Base-by-base conservation (phyloP, 1,139 yeast genomes). In the Hyphopichia wangnamkhiaoensis region DNA sequence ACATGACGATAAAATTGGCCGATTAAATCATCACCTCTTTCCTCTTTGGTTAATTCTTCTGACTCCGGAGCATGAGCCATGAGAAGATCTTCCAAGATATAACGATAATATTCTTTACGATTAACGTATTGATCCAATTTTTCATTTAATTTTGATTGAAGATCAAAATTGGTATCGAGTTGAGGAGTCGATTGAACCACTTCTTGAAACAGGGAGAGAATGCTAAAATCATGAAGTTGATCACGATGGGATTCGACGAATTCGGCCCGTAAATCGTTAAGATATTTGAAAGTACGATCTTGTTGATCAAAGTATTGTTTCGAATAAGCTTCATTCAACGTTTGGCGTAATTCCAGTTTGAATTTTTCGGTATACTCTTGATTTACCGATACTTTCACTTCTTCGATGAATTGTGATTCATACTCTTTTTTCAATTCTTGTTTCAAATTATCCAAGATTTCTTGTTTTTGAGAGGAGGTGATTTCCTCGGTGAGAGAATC, bases 241-340 rank as follows among this genome's bases (percentile, higher is more conserved):
- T 45, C 40, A 18, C 41, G 37, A 42, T 63, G 47, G 5, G 44
- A 37, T 28, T 42, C 41, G 19, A 56, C 42, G 45, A 52, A 66
- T 7, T 56, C 48, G 5, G 46, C 44, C 37, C 53, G 52, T 43
- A 63, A 45, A 24, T 54, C 53, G 21, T 54, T 54, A 41, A 58
- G 53, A 14, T 61, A 37, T 7, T 46, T 43, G 40, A 44, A 55
- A 8, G 59, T 48, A 8, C 59, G 40, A 20, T 45, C 41, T 35
- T 51, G 49, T 34, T 54, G 49, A 21, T 47, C 45, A 31, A 44
- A 58, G 31, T 52, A 45, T 13, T 56, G 51, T 30, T 45, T 27
- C 19, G 69, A 59, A 44, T 50, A 52, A 33, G 54, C 49, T 8
- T 42, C 37, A 20, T 41, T 32, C 16, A 63, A 44, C 30, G 54